A percentile compares a stretch with the other conserved stretches of the same genome.
phyloP scores from a whole-genome alignment of 805 yeast species.

The Hanseniaspora meyeri region DNA sequence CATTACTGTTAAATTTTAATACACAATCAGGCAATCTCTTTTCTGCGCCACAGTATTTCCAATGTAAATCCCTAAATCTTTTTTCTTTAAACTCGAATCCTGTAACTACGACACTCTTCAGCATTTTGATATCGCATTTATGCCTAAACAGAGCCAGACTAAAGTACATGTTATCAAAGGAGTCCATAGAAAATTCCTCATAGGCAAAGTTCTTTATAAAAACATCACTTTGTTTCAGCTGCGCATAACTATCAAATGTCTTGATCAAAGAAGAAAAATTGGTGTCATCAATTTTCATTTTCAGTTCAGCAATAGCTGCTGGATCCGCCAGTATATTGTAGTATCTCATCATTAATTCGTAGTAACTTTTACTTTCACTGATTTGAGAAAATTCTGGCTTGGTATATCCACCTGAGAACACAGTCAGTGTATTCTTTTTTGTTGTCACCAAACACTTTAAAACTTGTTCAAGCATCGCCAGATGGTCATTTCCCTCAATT shows the following conservation, averaged over 20 bases:
- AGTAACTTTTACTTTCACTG: constrained; percentile 4
- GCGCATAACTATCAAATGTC: neutral
- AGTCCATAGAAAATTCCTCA: constrained; percentile 6
- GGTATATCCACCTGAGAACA: constrained; percentile 7
- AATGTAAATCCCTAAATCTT: constrained; percentile 2
- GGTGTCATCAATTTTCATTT: neutral
- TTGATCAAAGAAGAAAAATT: neutral
- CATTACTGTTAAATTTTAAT: neutral
- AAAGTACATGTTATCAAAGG: constrained; percentile 6
- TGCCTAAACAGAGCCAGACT: neutral
- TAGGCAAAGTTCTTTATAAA: neutral
- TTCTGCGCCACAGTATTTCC: neutral
- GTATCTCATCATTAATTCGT: neutral
- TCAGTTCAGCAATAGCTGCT: neutral
- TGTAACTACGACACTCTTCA: neutral
- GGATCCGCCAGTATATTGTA: neutral
- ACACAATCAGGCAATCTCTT: neutral
- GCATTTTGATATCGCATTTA: neutral
- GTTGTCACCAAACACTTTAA: neutral
- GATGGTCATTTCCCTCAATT: constrained; percentile 1
- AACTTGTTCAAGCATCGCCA: neutral
- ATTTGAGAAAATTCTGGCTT: neutral
- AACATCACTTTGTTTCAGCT: neutral
- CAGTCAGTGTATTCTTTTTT: neutral
- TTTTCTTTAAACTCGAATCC: constrained; percentile 7